These are phyloP conservation scores for Trichoderma orchidacearum DNA, from an alignment of 495 filamentous ascomycete species.

Conservation along the genomic window DNA sequence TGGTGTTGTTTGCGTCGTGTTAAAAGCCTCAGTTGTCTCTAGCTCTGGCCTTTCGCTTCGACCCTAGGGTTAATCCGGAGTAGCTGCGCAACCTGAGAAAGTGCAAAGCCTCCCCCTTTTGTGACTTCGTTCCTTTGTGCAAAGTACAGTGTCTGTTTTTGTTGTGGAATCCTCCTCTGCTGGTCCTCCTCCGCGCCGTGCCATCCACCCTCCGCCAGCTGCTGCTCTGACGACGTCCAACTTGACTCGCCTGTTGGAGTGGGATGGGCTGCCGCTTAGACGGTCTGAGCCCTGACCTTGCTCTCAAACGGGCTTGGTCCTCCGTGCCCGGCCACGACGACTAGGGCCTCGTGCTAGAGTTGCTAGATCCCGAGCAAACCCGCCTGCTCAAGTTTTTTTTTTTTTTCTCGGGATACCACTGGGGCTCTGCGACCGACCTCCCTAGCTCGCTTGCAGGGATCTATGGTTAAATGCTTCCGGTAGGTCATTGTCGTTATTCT, in stretches of 20 bases:
- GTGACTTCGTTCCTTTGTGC: too few species aligned
- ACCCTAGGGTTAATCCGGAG: not conserved
- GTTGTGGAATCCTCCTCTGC: not conserved
- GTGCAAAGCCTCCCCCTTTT: too few species aligned
- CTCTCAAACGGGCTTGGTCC: not conserved
- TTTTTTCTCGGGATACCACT: not conserved
- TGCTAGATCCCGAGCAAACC: slow-evolving; percentile 1
- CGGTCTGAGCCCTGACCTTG: not conserved
- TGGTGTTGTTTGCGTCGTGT: not conserved
- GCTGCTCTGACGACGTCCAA: not conserved
- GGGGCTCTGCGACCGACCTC: not conserved
- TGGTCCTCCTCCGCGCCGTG: not conserved
- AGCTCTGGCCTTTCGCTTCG: not conserved
- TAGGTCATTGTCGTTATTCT: not conserved
- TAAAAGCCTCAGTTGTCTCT: not conserved
- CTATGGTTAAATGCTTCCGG: slow-evolving; percentile 1
- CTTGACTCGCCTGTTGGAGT: not conserved
- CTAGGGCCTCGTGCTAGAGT: not conserved
- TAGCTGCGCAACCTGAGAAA: too few species aligned
- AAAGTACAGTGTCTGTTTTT: not conserved
- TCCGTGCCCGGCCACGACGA: not conserved
- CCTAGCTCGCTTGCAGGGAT: not conserved
- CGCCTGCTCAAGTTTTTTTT: not conserved
- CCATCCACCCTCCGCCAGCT: not conserved
- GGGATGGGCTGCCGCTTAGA: not conserved